Evolutionary conservation across 352 stramenopile genomes (phyloP).

Genomic region (Globisporangium paroecandrum): DNA sequence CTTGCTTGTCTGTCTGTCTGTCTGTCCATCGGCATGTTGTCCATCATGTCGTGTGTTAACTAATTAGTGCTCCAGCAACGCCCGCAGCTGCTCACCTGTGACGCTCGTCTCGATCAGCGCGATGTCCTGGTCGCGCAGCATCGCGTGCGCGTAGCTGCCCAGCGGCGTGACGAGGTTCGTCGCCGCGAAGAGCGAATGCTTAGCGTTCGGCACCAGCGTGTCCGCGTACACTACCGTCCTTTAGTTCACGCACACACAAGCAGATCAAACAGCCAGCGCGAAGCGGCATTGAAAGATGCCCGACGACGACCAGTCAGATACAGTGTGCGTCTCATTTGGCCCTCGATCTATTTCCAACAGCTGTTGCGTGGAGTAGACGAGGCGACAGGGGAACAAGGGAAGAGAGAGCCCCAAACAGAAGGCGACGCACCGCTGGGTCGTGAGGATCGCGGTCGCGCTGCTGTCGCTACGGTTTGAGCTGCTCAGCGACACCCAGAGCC

Average conservation of each 20-base stretch:
- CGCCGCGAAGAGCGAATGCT: conserved; percentile 61
- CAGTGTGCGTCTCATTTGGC: not conserved
- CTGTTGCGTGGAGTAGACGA: not conserved
- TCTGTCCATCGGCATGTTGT: not conserved
- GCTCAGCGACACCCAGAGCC: conserved; percentile 40
- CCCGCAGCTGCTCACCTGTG: conserved; percentile 25
- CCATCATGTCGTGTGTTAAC: not conserved
- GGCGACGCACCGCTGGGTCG: conserved; percentile 38
- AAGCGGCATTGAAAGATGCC: not conserved
- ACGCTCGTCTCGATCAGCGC: conserved; percentile 42
- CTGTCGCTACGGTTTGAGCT: conserved; percentile 2
- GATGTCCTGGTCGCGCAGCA: conserved; percentile 56
- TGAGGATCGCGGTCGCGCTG: conserved; percentile 41
- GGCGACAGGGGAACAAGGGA: not conserved
- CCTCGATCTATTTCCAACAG: not conserved
- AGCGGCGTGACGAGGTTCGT: conserved; percentile 58
- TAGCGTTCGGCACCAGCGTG: conserved; percentile 42
- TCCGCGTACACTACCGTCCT: conserved; percentile 52
- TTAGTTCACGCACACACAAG: not conserved
- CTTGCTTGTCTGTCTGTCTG: not conserved
- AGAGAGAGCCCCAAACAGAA: not conserved
- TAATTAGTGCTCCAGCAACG: conserved; percentile 11
- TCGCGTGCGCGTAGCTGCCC: conserved; percentile 55
- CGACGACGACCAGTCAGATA: conserved; percentile 5
- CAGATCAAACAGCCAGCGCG: not conserved